Evolutionary conservation across 2,329 filamentous ascomycete species (phyloP).

Genomic region (Paecilomyces variotii): DNA sequence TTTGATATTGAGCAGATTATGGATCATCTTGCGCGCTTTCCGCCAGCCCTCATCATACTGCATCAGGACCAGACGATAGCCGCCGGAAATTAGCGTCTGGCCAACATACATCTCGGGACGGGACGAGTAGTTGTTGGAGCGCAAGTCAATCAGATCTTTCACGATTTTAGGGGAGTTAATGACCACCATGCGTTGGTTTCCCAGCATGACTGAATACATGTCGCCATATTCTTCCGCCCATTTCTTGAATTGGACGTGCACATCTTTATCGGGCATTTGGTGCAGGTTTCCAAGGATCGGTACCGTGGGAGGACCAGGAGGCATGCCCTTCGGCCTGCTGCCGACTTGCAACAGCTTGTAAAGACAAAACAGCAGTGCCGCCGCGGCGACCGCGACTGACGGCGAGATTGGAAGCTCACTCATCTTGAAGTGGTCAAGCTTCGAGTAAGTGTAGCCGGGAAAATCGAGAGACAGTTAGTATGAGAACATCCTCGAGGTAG

Average conservation of each 20-base stretch:
- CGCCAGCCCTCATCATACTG: constrained; percentile 14
- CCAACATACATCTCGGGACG: constrained; percentile 7
- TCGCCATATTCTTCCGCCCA: constrained; percentile 9
- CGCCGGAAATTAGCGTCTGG: constrained; percentile 8
- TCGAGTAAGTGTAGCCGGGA: background rate
- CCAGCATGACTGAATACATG: constrained; percentile 8
- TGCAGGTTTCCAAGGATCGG: constrained; percentile 11
- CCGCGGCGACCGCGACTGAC: background rate
- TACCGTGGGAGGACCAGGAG: constrained; percentile 10
- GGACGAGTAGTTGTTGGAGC: constrained; percentile 3
- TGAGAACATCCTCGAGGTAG: background rate
- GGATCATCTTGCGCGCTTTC: constrained; percentile 12
- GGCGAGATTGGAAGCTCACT: background rate
- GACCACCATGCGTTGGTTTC: constrained; percentile 7
- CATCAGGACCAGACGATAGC: constrained; percentile 12
- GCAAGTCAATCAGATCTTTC: constrained; percentile 5
- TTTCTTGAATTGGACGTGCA: constrained; percentile 6
- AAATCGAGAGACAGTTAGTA: background rate
- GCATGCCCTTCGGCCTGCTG: constrained; percentile 7
- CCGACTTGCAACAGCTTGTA: constrained; percentile 3
- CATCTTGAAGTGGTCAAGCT: background rate
- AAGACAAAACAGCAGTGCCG: background rate
- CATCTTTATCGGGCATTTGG: constrained; percentile 6
- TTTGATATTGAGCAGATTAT: constrained; percentile 13
- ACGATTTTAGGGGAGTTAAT: constrained; percentile 2